Base-by-base conservation (phyloP, 768 basidiomycete genomes). In the Tylopilus subfusipes region DNA sequence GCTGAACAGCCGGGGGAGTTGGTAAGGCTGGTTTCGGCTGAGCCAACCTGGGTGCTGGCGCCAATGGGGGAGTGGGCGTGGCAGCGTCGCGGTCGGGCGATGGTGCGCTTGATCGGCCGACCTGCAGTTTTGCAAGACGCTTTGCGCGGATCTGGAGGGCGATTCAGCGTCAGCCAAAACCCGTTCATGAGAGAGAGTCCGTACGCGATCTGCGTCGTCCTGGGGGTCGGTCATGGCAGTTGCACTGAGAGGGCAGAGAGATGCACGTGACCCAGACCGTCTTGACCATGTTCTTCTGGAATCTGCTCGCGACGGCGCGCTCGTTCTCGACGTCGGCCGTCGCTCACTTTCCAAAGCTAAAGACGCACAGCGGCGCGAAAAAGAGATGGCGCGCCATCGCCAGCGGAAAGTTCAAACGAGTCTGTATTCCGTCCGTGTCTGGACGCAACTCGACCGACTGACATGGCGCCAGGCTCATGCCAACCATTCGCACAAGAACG, bases 81-180 rank as follows among this genome's bases (percentile, higher is more conserved):
- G 61, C 13, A 22, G 54, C 7, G n/a, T 38, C 34, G 18, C 18
- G 34, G 13, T 61, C 50, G 13, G 66, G 43, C 12, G 80, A 65
- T 10, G 80, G 68, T 0, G 78, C 63, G 13, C 59, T 68, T 29
- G 76, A 72, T 39, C 73, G 58, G 40, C 73, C 62, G 36, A 66
- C 75, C 64, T 89, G 88, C 9, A 98, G 78, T 68, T 90, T 92
- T 30, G 90, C 93, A 49, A 98, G 79, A 52, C 95, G 84, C 73
- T 96, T 96, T 69, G 92, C 75, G 59, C 93, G 90, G 67, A 97
- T 96, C 94, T 96, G 63, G 7, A 25, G 13, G 16, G 16, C 3
- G 0, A 33, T 21, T 36, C 10, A 51, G 46, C 9, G 33, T 52
- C 44, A 42, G 42, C 6, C 11, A 3, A 13, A 12, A 13, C 3